Evolutionary conservation across 805 yeast genomes (phyloP).

Genomic region (Lipomyces anomalus): DNA sequence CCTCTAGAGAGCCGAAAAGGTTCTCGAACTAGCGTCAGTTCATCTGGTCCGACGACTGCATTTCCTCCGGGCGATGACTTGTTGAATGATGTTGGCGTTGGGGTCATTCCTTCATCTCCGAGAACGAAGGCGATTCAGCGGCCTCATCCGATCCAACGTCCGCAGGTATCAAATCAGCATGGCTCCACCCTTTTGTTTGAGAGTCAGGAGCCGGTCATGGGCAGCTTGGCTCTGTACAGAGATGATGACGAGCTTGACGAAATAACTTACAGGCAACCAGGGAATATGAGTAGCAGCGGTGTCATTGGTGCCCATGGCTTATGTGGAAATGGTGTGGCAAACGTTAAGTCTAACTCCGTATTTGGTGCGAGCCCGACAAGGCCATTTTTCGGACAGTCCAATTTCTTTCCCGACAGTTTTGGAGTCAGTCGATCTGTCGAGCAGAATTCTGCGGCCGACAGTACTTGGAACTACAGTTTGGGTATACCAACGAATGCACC

Average conservation of each 20-base stretch:
- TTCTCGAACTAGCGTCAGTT: no score
- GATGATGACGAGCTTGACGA: conserved; percentile 16
- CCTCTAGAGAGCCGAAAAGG: no score
- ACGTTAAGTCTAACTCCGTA: no score
- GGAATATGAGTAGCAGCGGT: no score
- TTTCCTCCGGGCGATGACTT: conserved; percentile 3
- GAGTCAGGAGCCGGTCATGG: conserved; percentile 13
- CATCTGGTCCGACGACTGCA: no score
- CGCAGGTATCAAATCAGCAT: conserved; percentile 7
- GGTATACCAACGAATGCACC: conserved; percentile 5
- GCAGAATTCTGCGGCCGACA: conserved; percentile 3
- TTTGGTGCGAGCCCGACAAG: no score
- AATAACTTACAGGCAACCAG: no score
- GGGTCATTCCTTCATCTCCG: conserved; percentile 11
- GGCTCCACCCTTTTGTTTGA: conserved; percentile 1
- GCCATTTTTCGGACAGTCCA: conserved; percentile 10
- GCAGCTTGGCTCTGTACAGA: conserved; percentile 12
- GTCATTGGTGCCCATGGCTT: no score
- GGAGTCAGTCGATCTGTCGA: not conserved
- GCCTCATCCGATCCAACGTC: conserved; percentile 22
- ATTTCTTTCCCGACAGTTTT: conserved; percentile 14
- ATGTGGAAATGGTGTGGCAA: no score
- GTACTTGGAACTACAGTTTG: conserved; percentile 17
- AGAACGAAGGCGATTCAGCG: conserved; percentile 12
- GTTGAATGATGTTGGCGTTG: conserved; percentile 2